A percentile compares a stretch with the other conserved stretches of the same genome.
Conservation (phyloP, 768 basidiomycete species). For the Termitomyces sp. region DNA sequence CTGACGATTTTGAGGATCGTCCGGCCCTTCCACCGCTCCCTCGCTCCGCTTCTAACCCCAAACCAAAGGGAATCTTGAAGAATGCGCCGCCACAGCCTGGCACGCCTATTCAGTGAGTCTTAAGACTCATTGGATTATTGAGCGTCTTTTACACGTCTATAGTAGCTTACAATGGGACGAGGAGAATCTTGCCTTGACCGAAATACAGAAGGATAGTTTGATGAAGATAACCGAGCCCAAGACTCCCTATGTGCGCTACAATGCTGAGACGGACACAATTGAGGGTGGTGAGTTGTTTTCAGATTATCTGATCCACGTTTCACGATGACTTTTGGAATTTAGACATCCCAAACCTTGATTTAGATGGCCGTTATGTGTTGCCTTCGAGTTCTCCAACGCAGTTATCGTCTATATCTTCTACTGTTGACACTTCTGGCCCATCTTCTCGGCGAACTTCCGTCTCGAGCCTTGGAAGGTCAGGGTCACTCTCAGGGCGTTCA, state of each 20-base stretch:
- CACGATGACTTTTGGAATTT: not conserved
- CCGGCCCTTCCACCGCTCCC: constrained; percentile 42
- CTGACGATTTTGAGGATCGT: constrained; percentile 27
- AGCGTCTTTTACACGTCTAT: constrained; percentile 8
- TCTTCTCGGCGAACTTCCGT: constrained; percentile 73
- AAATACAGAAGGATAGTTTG: constrained; percentile 89
- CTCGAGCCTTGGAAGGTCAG: constrained; percentile 54
- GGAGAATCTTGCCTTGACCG: constrained; percentile 85
- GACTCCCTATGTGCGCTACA: constrained; percentile 92
- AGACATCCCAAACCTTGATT: constrained; percentile 83
- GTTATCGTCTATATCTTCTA: constrained; percentile 40
- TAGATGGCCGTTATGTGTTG: constrained; percentile 37
- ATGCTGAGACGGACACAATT: constrained; percentile 76
- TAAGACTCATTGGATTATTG: not conserved
- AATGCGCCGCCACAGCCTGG: constrained; percentile 53
- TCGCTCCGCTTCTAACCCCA: constrained; percentile 61
- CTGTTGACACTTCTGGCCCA: constrained; percentile 55
- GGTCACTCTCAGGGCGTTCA: constrained; percentile 49
- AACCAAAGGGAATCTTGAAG: constrained; percentile 88
- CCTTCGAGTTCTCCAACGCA: constrained; percentile 33
- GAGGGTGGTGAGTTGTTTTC: constrained; percentile 61
- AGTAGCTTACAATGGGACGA: constrained; percentile 93
- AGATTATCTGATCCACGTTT: constrained; percentile 3
- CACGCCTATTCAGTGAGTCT: constrained; percentile 39
- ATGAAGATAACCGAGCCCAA: constrained; percentile 99